Conservation (phyloP, 768 basidiomycete genomes). For the Xanthoconium stramineum region DNA sequence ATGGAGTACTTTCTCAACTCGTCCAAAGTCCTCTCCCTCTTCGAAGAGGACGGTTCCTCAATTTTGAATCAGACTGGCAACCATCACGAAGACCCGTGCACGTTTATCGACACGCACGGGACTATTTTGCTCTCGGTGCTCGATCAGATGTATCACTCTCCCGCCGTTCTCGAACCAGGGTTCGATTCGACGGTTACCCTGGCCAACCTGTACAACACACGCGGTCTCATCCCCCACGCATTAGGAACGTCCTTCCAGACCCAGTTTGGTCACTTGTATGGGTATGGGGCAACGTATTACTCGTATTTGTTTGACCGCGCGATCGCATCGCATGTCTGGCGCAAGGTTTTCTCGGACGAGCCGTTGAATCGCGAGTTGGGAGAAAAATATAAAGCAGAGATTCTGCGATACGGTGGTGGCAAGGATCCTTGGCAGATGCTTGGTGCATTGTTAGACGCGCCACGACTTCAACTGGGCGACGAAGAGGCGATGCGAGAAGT, state of each 20-base stretch:
- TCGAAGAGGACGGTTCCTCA: conserved; percentile 52
- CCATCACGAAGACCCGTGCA: conserved; percentile 72
- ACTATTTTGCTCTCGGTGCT: conserved; percentile 87
- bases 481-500: conserved; percentile 85
- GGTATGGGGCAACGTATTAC: conserved; percentile 97
- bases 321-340: conserved; percentile 92
- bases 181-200: conserved; percentile 77
- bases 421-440: conserved; percentile 96
- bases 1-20: conserved; percentile 98
- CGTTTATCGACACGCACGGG: conserved; percentile 82
- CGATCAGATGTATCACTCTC: conserved; percentile 89
- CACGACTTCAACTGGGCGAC: conserved; percentile 69
- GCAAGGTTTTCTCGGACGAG: conserved; percentile 61
- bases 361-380: conserved; percentile 73
- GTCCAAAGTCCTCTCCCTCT: conserved; percentile 75
- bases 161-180: conserved; percentile 44
- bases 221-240: conserved; percentile 82
- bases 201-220: conserved; percentile 56
- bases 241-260: conserved; percentile 90
- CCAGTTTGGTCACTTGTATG: conserved; percentile 92
- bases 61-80: conserved; percentile 50
- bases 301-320: conserved; percentile 96
- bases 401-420: conserved; percentile 82
- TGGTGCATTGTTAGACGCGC: conserved; percentile 59
- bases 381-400: conserved; percentile 73